Evolutionary conservation across 2,329 filamentous ascomycete species (phyloP).

Genomic region (Ascochyta koolunga): DNA sequence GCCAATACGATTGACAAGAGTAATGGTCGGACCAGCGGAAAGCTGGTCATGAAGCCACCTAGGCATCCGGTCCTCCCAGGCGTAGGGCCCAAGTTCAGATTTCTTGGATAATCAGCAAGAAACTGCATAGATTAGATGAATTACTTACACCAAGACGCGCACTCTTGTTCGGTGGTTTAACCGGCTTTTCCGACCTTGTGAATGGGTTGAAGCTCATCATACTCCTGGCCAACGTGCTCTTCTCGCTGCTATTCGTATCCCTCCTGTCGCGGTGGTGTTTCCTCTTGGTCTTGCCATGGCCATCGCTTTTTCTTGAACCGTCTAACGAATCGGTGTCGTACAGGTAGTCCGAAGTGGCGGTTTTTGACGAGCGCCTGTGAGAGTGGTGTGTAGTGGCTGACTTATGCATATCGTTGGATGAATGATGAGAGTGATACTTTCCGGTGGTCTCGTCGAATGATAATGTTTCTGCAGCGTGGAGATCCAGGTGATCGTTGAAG

Average conservation of each 20-base stretch:
- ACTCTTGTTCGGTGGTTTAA: constrained; percentile 39
- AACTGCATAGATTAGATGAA: not conserved
- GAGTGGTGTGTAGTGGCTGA: constrained; percentile 28
- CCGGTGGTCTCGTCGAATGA: constrained; percentile 43
- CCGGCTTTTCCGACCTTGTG: constrained; percentile 30
- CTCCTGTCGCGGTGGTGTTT: constrained; percentile 34
- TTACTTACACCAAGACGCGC: constrained; percentile 45
- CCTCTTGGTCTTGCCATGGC: constrained; percentile 28
- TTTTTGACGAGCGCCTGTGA: constrained; percentile 26
- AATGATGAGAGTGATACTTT: constrained; percentile 43
- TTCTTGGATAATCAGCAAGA: constrained; percentile 39
- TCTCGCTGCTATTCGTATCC: constrained; percentile 39
- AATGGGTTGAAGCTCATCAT: constrained; percentile 46
- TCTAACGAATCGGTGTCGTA: constrained; percentile 13
- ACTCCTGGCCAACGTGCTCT: constrained; percentile 44
- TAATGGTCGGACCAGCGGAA: constrained; percentile 49
- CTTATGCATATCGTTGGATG: constrained; percentile 40
- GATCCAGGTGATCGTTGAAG: constrained; percentile 55
- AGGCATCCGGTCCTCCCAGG: constrained; percentile 55
- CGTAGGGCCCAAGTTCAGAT: constrained; percentile 55
- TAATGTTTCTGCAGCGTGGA: constrained; percentile 51
- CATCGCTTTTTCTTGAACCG: constrained; percentile 21
- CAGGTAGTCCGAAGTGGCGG: constrained; percentile 8
- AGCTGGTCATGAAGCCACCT: constrained; percentile 50
- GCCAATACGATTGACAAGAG: constrained; percentile 49